Conservation (phyloP, 257 asterid species). For the Eustoma russellianum region DNA sequence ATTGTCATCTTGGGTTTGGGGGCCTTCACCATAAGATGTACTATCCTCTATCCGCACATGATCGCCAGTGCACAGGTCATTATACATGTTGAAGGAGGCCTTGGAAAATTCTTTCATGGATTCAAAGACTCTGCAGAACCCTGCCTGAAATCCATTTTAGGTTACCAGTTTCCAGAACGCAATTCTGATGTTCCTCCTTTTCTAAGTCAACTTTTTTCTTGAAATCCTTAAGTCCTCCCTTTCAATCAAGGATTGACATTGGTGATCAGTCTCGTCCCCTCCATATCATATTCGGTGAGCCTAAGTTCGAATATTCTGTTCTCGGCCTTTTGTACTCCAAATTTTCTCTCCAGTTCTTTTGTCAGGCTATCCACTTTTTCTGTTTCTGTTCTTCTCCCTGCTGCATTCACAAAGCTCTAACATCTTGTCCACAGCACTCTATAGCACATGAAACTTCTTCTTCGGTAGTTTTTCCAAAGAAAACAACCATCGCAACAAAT, state of each 20-base stretch:
- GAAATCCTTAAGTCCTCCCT: slow-evolving; percentile 48
- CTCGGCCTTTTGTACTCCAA: slow-evolving; percentile 56
- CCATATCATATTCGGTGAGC: slow-evolving; percentile 30
- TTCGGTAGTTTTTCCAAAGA: slow-evolving; percentile 53
- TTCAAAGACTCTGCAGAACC: slow-evolving; percentile 71
- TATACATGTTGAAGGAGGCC: slow-evolving; percentile 56
- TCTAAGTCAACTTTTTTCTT: slow-evolving; percentile 52
- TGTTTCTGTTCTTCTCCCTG: slow-evolving; percentile 83
- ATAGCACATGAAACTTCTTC: slow-evolving; percentile 47
- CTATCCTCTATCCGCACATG: no score
- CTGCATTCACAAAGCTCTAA: slow-evolving; percentile 68
- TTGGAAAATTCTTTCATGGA: slow-evolving; percentile 63
- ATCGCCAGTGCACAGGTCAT: no score
- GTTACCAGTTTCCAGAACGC: slow-evolving; percentile 67
- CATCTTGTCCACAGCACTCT: slow-evolving; percentile 64
- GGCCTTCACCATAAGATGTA: no score
- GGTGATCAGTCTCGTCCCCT: slow-evolving; percentile 32
- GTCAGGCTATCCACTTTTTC: slow-evolving; percentile 68
- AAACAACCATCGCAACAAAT: slow-evolving; percentile 61
- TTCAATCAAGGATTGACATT: slow-evolving; percentile 34
- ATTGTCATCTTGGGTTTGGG: no score
- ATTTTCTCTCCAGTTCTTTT: slow-evolving; percentile 59
- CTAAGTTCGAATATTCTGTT: slow-evolving; percentile 34
- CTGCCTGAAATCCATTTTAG: slow-evolving; percentile 88
- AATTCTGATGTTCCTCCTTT: slow-evolving; percentile 58